These are phyloP conservation scores for Lodderomyces theae DNA, from an alignment of 1,139 yeast species.

Conservation along the genomic window DNA sequence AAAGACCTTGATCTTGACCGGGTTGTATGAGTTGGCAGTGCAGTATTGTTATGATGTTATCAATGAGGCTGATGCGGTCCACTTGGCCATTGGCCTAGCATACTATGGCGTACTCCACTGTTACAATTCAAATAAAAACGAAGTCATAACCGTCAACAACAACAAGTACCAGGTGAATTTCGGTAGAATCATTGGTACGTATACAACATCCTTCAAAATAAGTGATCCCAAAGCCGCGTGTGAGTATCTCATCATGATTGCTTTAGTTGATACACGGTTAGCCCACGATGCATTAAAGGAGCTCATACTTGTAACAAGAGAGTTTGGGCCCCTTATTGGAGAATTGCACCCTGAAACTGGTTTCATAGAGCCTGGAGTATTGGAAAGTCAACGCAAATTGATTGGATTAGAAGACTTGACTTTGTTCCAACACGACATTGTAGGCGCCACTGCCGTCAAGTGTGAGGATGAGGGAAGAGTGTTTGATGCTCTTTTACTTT, in stretches of 20 bases:
- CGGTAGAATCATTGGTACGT: constrained; percentile 61
- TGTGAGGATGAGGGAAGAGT: constrained; percentile 93
- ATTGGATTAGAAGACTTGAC: constrained; percentile 58
- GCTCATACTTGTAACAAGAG: constrained; percentile 81
- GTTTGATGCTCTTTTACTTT: constrained; percentile 80
- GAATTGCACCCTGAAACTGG: constrained; percentile 64
- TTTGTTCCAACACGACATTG: constrained; percentile 51
- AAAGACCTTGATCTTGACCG: constrained; percentile 71
- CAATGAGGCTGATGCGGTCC: constrained; percentile 85
- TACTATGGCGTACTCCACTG: constrained; percentile 71
- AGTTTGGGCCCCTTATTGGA: constrained; percentile 77
- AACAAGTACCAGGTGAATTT: constrained; percentile 51
- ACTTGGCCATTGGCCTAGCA: constrained; percentile 77
- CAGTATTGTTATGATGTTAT: constrained; percentile 60
- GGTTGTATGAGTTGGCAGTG: constrained; percentile 80
- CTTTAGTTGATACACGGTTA: constrained; percentile 36
- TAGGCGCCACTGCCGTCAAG: constrained; percentile 79
- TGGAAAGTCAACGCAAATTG: constrained; percentile 75
- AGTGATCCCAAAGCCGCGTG: constrained; percentile 90
- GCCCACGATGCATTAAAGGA: constrained; percentile 78
- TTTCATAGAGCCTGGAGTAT: constrained; percentile 74
- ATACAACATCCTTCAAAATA: constrained; percentile 77
- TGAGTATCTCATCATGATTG: constrained; percentile 76
- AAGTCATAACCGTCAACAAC: constrained; percentile 30
- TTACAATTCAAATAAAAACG: constrained; percentile 30